Conservation (phyloP, 257 asterid genomes). For the Solanum verrucosum region DNA sequence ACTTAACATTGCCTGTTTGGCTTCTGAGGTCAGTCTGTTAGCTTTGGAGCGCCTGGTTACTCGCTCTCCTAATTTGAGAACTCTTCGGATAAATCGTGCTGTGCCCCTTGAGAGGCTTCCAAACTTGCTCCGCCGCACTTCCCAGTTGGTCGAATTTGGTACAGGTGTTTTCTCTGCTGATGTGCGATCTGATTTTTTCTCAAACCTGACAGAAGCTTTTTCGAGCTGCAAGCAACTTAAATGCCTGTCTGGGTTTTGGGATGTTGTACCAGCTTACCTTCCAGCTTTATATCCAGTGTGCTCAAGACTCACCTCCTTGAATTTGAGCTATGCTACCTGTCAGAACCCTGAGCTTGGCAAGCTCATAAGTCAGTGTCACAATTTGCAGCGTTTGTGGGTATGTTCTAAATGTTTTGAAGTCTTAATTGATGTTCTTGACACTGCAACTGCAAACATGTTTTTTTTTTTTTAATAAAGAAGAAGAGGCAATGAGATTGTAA, state of each 20-base stretch:
- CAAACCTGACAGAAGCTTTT: slow-evolving; percentile 56
- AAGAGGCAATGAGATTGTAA: not conserved
- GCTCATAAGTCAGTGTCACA: slow-evolving; percentile 62
- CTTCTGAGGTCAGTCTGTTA: slow-evolving; percentile 45
- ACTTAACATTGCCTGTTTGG: slow-evolving; percentile 57
- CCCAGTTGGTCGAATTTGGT: slow-evolving; percentile 59
- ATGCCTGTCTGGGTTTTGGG: slow-evolving; percentile 91
- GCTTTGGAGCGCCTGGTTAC: slow-evolving; percentile 64
- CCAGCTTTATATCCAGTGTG: slow-evolving; percentile 68
- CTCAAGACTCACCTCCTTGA: slow-evolving; percentile 60
- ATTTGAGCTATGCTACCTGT: slow-evolving; percentile 69
- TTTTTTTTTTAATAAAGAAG: not conserved
- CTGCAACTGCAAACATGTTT: not conserved
- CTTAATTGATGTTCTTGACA: not conserved
- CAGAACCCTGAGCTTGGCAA: slow-evolving; percentile 64
- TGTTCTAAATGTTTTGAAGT: not conserved
- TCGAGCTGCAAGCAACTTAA: slow-evolving; percentile 63
- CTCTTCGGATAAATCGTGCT: slow-evolving; percentile 52
- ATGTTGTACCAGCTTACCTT: slow-evolving; percentile 73
- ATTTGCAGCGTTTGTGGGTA: slow-evolving; percentile 86
- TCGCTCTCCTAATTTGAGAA: slow-evolving; percentile 50
- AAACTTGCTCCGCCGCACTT: slow-evolving; percentile 44
- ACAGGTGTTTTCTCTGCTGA: slow-evolving; percentile 59
- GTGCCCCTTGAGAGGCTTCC: slow-evolving; percentile 68
- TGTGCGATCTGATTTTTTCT: slow-evolving; percentile 38